Evolutionary conservation across 1,139 yeast genomes (phyloP).

Genomic region (Suzukiozyma palmioleophila): DNA sequence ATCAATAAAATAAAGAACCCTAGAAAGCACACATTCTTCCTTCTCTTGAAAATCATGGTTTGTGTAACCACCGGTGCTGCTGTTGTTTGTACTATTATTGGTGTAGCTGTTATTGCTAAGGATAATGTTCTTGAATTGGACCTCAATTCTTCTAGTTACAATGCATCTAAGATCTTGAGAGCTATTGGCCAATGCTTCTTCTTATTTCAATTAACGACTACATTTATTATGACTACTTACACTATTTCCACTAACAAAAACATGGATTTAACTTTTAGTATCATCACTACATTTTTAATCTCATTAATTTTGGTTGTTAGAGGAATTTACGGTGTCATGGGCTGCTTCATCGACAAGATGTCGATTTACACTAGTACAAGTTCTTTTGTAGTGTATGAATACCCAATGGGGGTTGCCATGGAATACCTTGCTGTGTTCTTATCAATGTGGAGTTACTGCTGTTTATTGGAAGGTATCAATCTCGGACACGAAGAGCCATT

Average conservation of each 20-base stretch:
- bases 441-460: conserved; percentile 3
- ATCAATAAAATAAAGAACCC: neutral
- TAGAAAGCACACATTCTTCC: neutral
- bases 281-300: neutral
- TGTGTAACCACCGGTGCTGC: neutral
- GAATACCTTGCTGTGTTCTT: conserved; percentile 3
- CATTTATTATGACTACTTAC: conserved; percentile 1
- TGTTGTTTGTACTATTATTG: neutral
- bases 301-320: conserved; percentile 25
- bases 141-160: conserved; percentile 8
- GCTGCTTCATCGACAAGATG: conserved; percentile 20
- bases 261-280: neutral
- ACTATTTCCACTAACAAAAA: conserved; percentile 1
- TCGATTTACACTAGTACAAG: conserved; percentile 5
- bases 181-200: conserved; percentile 31
- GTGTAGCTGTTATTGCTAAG: neutral
- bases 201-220: conserved; percentile 13
- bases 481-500: conserved; percentile 1
- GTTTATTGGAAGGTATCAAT: conserved; percentile 1
- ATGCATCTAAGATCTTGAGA: conserved; percentile 25
- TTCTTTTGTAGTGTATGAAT: neutral
- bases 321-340: conserved; percentile 23
- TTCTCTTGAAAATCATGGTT: neutral
- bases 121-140: neutral
- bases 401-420: conserved; percentile 1